Evolutionary conservation across 805 yeast species (phyloP), one percentile per base, ranked within the genome.

Genomic region (Suhomyces sp.): DNA sequence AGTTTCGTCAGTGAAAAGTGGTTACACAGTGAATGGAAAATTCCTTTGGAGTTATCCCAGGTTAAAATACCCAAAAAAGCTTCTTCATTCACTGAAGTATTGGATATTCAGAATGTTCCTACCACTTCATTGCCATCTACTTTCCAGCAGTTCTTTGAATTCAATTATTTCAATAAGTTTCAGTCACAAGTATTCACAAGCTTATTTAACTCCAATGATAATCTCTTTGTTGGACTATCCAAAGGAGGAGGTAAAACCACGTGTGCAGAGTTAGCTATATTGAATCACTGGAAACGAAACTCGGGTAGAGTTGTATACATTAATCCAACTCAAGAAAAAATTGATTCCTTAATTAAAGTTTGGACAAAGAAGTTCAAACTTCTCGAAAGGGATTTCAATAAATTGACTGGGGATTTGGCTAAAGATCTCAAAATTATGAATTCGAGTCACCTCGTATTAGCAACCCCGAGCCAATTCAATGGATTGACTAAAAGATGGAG

Each of bases 391-490:
- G 46, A 40, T 0, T 68, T 90, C 6, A 63, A 60, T 26, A 77
- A 76, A 43, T 59, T 90, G 9, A 73, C 79, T 0, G 70, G 70
- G 6, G 87, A 83, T 23, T 37, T 74, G 3, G 43, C 71, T 1
- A 48, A 58, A 1, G 93, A 88, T 50, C 50, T 81, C 39, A 65
- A 68, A 33, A 46, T 77, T 3, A 48, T 88, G 5, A 78, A 79
- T 1, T 63, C 65, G 19, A 74, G 78, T 37, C 91, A 88, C 53
- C 56, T 91, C 34, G 60, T 87, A 12, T 57, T 91, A 10, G 77
- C 87, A 4, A 88, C 97, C 0, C 95, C 96, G 0, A 68, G 63
- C 15, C 91, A 86, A 43, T 84, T 88, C 66, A 90, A 86, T 42
- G 45, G 65, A 4, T 49, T 88, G 1, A 76, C 95, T 0, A 74